These are phyloP conservation scores for Skeletonema marinoi DNA, from an alignment of 108 stramenopile species.

Conservation along the genomic window DNA sequence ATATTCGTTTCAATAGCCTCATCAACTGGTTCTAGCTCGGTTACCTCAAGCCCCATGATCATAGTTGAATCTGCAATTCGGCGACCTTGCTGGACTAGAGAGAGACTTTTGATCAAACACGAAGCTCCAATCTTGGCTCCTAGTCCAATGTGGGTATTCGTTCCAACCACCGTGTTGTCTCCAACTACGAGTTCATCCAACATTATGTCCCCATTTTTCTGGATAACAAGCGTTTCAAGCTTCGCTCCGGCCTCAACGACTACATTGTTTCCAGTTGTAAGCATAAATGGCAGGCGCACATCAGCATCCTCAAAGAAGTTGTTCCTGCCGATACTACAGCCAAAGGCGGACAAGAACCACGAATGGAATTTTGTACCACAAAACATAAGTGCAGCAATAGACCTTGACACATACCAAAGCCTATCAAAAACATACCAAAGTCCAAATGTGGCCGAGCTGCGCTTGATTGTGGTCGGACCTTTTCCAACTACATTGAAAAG, in stretches of 20 bases:
- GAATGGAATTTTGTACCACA: conserved; percentile 8
- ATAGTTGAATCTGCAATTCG: background rate
- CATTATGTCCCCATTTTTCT: background rate
- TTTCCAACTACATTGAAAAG: background rate
- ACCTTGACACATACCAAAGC: background rate
- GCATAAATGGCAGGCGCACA: background rate
- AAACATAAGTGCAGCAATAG: background rate
- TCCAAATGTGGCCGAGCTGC: background rate
- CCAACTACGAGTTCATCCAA: background rate
- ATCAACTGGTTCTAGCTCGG: background rate
- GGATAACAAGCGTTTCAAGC: background rate
- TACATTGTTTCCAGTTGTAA: background rate
- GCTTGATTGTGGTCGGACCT: background rate
- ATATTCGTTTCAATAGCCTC: too few relatives aligned
- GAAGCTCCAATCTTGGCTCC: background rate
- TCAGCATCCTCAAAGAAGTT: background rate
- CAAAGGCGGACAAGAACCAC: conserved; percentile 39
- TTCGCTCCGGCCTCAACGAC: background rate
- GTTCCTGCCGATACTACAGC: background rate
- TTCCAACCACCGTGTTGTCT: background rate
- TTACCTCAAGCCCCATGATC: background rate
- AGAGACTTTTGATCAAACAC: background rate
- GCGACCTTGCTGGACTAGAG: background rate
- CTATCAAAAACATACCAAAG: background rate
- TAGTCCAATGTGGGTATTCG: background rate